phyloP scores from a whole-genome alignment of 352 stramenopile species.

The Phytophthora macrochlamydospora region DNA sequence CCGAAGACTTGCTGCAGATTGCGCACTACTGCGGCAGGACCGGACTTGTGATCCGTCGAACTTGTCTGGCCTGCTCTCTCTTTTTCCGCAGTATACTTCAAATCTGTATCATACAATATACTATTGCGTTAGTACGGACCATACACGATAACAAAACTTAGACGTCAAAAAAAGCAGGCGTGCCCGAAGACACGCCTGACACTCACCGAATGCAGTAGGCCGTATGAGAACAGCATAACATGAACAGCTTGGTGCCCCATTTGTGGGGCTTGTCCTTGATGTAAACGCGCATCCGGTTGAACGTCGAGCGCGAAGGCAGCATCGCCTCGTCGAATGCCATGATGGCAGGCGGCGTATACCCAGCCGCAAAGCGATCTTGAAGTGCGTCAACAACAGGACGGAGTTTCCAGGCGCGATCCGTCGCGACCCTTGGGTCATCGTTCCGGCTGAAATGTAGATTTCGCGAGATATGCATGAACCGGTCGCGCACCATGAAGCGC shows the following conservation, averaged over 20 bases:
- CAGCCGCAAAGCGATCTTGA: background rate
- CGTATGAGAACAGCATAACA: conserved; percentile 4
- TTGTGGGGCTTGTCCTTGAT: conserved; percentile 17
- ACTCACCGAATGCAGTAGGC: conserved; percentile 10
- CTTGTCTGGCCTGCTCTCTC: conserved; percentile 1
- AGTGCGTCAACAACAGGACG: background rate
- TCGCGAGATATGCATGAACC: conserved; percentile 4
- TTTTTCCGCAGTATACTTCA: conserved; percentile 7
- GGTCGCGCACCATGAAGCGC: conserved; percentile 4
- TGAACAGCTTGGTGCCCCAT: conserved; percentile 14
- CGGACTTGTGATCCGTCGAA: conserved; percentile 4
- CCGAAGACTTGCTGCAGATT: conserved; percentile 19
- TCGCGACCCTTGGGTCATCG: background rate
- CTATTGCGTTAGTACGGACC: background rate
- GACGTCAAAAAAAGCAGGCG: background rate
- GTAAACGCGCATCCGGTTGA: conserved; percentile 15
- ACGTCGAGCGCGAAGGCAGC: background rate
- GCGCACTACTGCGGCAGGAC: conserved; percentile 4
- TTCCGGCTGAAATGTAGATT: conserved; percentile 12
- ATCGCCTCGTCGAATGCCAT: conserved; percentile 11
- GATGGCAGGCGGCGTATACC: background rate
- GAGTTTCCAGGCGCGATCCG: conserved; percentile 7
- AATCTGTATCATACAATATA: conserved; percentile 4
- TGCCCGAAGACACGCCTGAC: background rate
- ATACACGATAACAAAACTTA: background rate